Evolutionary conservation across 495 filamentous ascomycete species (phyloP).

Genomic region (Lasiosphaeris hirsuta): DNA sequence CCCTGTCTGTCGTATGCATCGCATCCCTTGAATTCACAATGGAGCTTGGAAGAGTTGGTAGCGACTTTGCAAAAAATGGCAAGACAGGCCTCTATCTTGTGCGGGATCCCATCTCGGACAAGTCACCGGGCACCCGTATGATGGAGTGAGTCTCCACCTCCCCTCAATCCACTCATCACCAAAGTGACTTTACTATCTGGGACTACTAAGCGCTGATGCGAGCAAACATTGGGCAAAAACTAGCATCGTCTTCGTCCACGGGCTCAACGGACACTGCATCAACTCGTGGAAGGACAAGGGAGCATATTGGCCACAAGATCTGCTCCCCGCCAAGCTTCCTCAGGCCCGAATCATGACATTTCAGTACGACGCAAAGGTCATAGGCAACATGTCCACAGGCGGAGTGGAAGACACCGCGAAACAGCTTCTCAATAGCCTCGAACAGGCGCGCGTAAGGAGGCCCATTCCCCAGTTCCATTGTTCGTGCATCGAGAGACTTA

Average conservation of each 20-base stretch:
- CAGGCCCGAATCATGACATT: slow-evolving; percentile 43
- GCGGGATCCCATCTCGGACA: no score
- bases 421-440: background rate
- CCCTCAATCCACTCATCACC: background rate
- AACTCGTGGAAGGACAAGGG: slow-evolving; percentile 34
- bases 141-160: background rate
- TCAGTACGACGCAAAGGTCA: slow-evolving; percentile 40
- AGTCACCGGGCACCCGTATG: background rate
- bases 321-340: slow-evolving; percentile 42
- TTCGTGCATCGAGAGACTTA: no score
- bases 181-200: no score
- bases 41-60: no score
- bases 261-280: slow-evolving; percentile 36
- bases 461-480: no score
- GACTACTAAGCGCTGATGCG: no score
- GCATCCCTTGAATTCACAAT: no score
- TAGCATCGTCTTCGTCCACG: slow-evolving; percentile 45
- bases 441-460: no score
- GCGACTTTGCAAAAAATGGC: no score
- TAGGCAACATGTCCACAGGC: slow-evolving; percentile 48
- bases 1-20: no score
- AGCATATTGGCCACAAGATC: slow-evolving; percentile 39
- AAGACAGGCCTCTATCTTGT: no score
- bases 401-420: slow-evolving; percentile 43
- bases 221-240: no score